These are phyloP conservation scores for Cunninghamia lanceolata DNA, from an alignment of 75 land plant species.

Conservation along the genomic window DNA sequence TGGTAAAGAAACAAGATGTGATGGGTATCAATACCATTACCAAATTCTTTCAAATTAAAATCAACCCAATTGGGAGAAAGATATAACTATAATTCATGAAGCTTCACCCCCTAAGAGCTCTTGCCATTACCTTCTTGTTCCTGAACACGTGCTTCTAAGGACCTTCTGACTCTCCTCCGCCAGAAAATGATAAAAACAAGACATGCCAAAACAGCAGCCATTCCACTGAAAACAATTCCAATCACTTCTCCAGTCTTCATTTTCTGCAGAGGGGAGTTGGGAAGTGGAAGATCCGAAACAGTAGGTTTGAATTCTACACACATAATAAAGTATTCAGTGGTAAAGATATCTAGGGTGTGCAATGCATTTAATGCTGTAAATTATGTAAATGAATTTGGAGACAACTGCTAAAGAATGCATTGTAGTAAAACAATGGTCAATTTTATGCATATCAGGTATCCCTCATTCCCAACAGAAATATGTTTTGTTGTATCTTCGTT, in stretches of 20 bases:
- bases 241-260: constrained; percentile 22
- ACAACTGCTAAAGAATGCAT: background rate
- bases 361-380: background rate
- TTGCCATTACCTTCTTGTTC: constrained; percentile 30
- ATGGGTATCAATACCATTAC: background rate
- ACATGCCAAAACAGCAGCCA: constrained; percentile 15
- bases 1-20: background rate
- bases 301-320: constrained; percentile 48
- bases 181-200: constrained; percentile 4
- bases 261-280: background rate
- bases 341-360: background rate
- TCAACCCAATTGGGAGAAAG: background rate
- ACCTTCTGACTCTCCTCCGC: constrained; percentile 9
- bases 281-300: constrained; percentile 23
- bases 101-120: background rate
- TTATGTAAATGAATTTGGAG: background rate
- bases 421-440: background rate
- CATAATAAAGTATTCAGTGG: background rate
- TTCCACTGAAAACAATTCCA: constrained; percentile 24
- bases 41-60: background rate
- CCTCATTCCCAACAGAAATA: background rate
- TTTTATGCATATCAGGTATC: too few species aligned
- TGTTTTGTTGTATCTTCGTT: background rate
- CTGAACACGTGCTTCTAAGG: background rate
- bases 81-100: background rate